Conservation (phyloP, 2,329 filamentous ascomycete species). For the Lomentospora prolificans region DNA sequence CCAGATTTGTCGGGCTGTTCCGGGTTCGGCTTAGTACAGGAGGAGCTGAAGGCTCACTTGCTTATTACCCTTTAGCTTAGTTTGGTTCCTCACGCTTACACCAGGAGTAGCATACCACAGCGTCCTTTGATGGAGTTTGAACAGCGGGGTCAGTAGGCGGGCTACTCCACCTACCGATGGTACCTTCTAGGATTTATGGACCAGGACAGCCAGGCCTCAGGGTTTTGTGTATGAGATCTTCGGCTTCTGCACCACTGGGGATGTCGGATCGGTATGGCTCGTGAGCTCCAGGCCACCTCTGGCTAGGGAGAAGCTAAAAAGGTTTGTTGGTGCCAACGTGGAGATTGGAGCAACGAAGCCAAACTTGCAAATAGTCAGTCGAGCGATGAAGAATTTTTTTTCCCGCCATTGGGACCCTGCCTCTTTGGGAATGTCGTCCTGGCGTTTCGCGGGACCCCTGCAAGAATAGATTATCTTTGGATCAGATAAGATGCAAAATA, state of each 20-base stretch:
- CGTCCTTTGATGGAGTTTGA: too few species aligned
- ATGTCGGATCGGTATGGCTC: not conserved
- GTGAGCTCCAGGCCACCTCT: not conserved
- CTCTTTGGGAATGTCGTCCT: slow-evolving; percentile 1
- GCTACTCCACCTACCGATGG: too few species aligned
- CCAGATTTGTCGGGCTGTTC: not conserved
- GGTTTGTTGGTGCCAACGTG: not conserved
- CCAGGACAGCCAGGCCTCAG: too few species aligned
- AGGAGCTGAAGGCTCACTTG: too few species aligned
- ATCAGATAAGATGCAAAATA: slow-evolving; percentile 40
- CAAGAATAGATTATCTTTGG: slow-evolving; percentile 32
- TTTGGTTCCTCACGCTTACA: too few species aligned
- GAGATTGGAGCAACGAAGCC: too few species aligned
- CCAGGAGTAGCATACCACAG: too few species aligned
- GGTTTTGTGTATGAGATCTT: too few species aligned
- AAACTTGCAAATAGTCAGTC: not conserved
- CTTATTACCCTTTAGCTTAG: not conserved
- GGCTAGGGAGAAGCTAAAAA: not conserved
- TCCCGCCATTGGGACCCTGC: not conserved
- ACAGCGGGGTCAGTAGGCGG: too few species aligned
- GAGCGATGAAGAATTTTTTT: slow-evolving; percentile 4
- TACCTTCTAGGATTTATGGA: too few species aligned
- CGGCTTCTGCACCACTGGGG: too few species aligned
- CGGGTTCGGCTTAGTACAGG: not conserved
- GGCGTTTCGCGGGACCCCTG: not conserved